Conservation (phyloP, 116 monocot genomes). For the Posidonia oceanica region DNA sequence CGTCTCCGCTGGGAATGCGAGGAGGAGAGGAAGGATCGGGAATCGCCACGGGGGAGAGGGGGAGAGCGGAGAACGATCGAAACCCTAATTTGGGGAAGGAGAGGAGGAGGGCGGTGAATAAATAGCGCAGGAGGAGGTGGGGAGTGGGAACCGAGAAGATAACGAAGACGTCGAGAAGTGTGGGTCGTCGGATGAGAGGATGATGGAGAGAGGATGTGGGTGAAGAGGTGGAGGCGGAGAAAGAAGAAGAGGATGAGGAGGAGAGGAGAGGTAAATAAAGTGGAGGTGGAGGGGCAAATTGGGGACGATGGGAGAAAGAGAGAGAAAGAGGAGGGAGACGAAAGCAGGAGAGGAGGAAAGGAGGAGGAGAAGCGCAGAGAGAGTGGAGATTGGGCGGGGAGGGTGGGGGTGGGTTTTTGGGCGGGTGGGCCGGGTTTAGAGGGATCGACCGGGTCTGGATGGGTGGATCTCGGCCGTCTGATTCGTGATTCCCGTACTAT, state of each 20-base stretch:
- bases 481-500: too few relatives aligned
- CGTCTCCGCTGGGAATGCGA: neutral
- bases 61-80: neutral
- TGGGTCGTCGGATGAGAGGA: slow-evolving; percentile 23
- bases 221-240: slow-evolving; percentile 5
- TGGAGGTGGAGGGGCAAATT: slow-evolving; percentile 10
- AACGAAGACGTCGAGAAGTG: slow-evolving; percentile 47
- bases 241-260: slow-evolving; percentile 6
- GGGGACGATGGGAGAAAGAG: neutral
- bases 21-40: neutral
- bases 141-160: slow-evolving; percentile 28
- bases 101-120: slow-evolving; percentile 13
- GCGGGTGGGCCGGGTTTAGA: neutral
- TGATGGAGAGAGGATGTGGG: slow-evolving; percentile 7
- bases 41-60: neutral
- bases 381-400: too few relatives aligned
- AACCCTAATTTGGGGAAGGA: slow-evolving; percentile 23
- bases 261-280: slow-evolving; percentile 7
- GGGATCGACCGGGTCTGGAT: too few relatives aligned
- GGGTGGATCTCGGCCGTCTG: too few relatives aligned
- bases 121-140: slow-evolving; percentile 15
- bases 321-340: neutral
- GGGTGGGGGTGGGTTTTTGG: too few relatives aligned
- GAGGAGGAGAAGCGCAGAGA: slow-evolving; percentile 1
- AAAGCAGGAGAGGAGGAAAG: neutral